Percentiles rank a stretch among this genome's conserved stretches.
Conservation (phyloP, 2,329 filamentous ascomycete species). For the Chaetomium olivaceum region DNA sequence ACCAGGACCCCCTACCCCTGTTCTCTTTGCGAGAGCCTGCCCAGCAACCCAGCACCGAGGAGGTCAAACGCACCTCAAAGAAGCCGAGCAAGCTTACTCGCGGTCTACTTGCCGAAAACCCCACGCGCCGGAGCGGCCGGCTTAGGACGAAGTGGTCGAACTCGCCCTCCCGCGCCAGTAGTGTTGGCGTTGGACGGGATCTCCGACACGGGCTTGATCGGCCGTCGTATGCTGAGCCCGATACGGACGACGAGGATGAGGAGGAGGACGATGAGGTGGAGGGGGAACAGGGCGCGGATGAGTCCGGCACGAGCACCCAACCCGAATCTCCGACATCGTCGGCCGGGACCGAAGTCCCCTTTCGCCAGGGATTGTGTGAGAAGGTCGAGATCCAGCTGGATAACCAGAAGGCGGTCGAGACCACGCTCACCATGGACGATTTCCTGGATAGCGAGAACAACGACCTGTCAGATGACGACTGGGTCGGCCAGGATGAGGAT, state of each 20-base stretch:
- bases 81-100: slow-evolving; percentile 2
- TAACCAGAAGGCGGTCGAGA: slow-evolving; percentile 71
- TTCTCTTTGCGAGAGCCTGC: slow-evolving; percentile 21
- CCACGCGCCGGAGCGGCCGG: slow-evolving; percentile 30
- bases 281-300: neutral
- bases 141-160: slow-evolving; percentile 43
- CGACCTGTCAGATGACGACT: slow-evolving; percentile 58
- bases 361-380: slow-evolving; percentile 65
- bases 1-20: slow-evolving; percentile 31
- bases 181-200: slow-evolving; percentile 31
- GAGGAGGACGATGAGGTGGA: slow-evolving; percentile 29
- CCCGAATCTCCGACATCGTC: slow-evolving; percentile 16
- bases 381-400: slow-evolving; percentile 72
- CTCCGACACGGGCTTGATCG: slow-evolving; percentile 26
- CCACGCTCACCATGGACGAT: slow-evolving; percentile 69
- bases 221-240: slow-evolving; percentile 47
- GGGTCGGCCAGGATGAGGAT: slow-evolving; percentile 40
- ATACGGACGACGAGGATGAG: slow-evolving; percentile 48
- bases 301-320: neutral
- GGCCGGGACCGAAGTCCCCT: slow-evolving; percentile 19
- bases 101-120: neutral
- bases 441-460: slow-evolving; percentile 60
- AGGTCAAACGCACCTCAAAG: neutral
- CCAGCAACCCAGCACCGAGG: neutral
- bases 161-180: slow-evolving; percentile 39